Base-by-base conservation (phyloP, 305 asterid species). In the Fraxinus xanthoxyloides region DNA sequence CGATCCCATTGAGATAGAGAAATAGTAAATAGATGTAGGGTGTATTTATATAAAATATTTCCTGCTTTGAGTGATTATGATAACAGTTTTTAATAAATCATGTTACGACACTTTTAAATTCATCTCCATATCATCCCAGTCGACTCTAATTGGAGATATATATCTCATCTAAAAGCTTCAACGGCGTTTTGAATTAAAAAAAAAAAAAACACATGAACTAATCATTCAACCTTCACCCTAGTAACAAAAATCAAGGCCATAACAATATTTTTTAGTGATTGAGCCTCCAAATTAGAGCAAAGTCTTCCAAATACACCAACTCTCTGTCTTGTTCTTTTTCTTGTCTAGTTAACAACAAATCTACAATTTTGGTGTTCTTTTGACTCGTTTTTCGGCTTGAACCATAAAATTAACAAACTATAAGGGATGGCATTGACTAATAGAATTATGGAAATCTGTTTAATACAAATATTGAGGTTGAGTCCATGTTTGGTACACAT, bases 1-100 rank as follows among this genome's bases (percentile, higher is more conserved):
- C 28, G 72, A 24, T 77, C 84, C 32, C 87, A 75, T 72, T 75
- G 77, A 85, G 81, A 80, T 67, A 83, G 65, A 46, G 63, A 15
- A 5, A 51, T 51, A n/a, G 24, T 17, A 51, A n/a, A 54, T 46
- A 46, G 1, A 12, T 15, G 19, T 46, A 46, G 2, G 6, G 21
- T 48, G 0, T 48, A 4, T 48, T 2, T 13, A 48, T 13, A 46
- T 12, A 46, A 5, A 13, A 12, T n/a, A 54, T n/a, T 1, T 0
- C 23, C 0, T 10, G 13, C 3, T 43, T 43, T 43, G 63, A 54
- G 8, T n/a, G 9, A n/a, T 54, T n/a, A 19, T 38, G 19, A 5
- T 56, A 8, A 7, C 9, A 34, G 7, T 6, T 56, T 56, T 56
- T 15, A 48, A 48, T 48, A 48, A 15, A 48, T 15, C 1, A 4